Conservation (phyloP, 2,329 filamentous ascomycete genomes). For the Colletotrichum lupini region DNA sequence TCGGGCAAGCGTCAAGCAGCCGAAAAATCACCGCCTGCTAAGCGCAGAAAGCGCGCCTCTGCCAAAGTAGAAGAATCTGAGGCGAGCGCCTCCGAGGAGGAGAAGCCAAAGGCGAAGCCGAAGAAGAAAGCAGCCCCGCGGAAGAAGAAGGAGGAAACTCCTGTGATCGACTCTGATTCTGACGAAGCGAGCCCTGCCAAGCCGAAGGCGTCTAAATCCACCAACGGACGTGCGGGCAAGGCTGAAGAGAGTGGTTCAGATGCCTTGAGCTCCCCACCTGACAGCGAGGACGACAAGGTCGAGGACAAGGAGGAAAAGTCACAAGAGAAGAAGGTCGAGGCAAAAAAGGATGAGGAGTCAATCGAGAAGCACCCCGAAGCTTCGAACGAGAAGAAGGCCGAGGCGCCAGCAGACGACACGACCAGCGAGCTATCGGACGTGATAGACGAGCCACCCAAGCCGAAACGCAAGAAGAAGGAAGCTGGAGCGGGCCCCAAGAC, state of each 20-base stretch:
- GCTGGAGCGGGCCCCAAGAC: constrained; percentile 46
- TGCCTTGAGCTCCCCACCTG: constrained; percentile 13
- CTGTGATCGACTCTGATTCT: constrained; percentile 44
- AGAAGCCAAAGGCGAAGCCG: constrained; percentile 37
- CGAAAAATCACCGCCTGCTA: constrained; percentile 49
- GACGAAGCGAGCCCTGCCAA: constrained; percentile 40
- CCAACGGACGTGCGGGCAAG: constrained; percentile 23
- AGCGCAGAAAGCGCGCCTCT: constrained; percentile 51
- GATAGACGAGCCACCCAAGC: constrained; percentile 76
- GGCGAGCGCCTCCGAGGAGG: constrained; percentile 38
- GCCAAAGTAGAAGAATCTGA: constrained; percentile 46
- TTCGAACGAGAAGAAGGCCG: constrained; percentile 12
- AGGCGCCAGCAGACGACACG: constrained; percentile 21
- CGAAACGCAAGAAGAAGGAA: constrained; percentile 67
- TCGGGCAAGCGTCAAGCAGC: constrained; percentile 47
- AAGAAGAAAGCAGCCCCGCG: constrained; percentile 40
- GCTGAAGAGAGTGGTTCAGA: constrained; percentile 30
- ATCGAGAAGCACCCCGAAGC: constrained; percentile 18
- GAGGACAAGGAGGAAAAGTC: constrained; percentile 31
- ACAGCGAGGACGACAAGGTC: constrained; percentile 38
- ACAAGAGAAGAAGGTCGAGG: constrained; percentile 36
- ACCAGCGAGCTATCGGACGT: constrained; percentile 74
- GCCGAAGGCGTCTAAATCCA: constrained; percentile 34
- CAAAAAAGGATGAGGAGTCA: constrained; percentile 4
- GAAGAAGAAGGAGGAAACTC: constrained; percentile 41